phyloP scores from a whole-genome alignment of 805 yeast species.

The Blastobotrys muscicola region DNA sequence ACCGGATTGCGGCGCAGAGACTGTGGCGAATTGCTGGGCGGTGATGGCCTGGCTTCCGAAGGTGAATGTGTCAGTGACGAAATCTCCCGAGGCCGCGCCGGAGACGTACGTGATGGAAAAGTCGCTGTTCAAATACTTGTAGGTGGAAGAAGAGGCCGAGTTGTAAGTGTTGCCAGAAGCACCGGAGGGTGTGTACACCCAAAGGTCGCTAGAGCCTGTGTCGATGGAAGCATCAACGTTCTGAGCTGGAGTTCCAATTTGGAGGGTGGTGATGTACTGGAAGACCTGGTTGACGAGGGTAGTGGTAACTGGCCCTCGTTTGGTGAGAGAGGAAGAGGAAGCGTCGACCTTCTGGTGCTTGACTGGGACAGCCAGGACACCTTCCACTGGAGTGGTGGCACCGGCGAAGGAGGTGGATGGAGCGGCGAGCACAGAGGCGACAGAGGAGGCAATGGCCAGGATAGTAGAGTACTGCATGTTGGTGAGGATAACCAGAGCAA shows the following conservation, averaged over 20 bases:
- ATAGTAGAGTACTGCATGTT: no score
- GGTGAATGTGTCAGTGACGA: constrained; percentile 51
- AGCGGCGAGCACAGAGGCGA: no score
- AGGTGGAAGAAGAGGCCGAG: constrained; percentile 16
- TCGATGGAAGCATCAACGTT: constrained; percentile 34
- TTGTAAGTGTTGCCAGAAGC: constrained; percentile 3
- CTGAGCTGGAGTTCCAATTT: constrained; percentile 38
- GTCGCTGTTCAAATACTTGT: constrained; percentile 3
- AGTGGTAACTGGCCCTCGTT: no score
- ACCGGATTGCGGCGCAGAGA: constrained; percentile 3
- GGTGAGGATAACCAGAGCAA: no score
- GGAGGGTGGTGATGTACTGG: constrained; percentile 12
- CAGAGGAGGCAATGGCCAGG: no score
- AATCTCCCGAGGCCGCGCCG: constrained; percentile 33
- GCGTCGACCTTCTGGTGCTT: no score
- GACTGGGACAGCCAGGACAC: no score
- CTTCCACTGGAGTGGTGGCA: no score
- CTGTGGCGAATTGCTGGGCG: constrained; percentile 9
- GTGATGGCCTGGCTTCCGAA: constrained; percentile 39
- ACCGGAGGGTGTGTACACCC: constrained; percentile 29
- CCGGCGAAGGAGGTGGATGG: no score
- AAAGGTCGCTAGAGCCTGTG: constrained; percentile 42
- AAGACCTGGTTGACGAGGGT: background rate
- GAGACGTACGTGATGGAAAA: constrained; percentile 12
- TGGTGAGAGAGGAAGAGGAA: no score